Base-by-base conservation (phyloP, 2,329 filamentous ascomycete genomes). In the Alternaria brassicae region DNA sequence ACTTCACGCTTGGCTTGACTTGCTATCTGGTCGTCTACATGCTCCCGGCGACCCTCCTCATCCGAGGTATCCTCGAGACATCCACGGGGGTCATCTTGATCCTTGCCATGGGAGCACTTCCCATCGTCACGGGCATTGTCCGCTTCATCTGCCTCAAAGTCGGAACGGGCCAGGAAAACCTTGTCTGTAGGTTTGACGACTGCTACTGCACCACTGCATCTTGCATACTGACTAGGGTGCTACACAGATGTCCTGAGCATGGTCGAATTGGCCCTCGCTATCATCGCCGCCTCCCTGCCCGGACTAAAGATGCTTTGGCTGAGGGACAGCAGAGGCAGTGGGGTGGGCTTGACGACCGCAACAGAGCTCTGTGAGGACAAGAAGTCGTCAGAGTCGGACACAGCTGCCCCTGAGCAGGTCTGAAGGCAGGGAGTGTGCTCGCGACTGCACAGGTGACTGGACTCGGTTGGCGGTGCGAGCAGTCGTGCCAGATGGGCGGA, bases 61-160 rank as follows among this genome's bases (percentile, higher is more conserved):
- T 36, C 9, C 15, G 12, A 36, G 34, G 34, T n/a, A 36, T 36
- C 34, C 34, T 36, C 12, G 12, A 36, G 34, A 36, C 34, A n/a
- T 36, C 34, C 12, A 36, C 34, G 7, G 34, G 6, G 12, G 34
- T 36, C 15, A 12, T 36, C 12, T 12, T 36, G 12, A 36, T 12
- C 13, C 34, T 36, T 17, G 34, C 34, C 12, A 36, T 36, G 12
- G 13, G 34, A 36, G 15, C 34, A 36, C 34, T 36, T 36, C 34
- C 13, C 12, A 36, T 36, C 7, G 28, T 34, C 13, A 27, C 32
- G 13, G 47, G 47, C 19, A 27, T 49, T 25, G 21, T 49, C 13
- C 32, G 47, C 32, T 49, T 49, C 15, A 49, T 49, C 32, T 49
- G 32, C 32, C 47, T 49, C 3, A 49, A 49, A 25, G 21, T 49